A percentile compares a stretch with the other conserved stretches of the same genome.
Conservation (phyloP, 1,284 basidiomycete genomes). For the Schizophyllum commune region DNA sequence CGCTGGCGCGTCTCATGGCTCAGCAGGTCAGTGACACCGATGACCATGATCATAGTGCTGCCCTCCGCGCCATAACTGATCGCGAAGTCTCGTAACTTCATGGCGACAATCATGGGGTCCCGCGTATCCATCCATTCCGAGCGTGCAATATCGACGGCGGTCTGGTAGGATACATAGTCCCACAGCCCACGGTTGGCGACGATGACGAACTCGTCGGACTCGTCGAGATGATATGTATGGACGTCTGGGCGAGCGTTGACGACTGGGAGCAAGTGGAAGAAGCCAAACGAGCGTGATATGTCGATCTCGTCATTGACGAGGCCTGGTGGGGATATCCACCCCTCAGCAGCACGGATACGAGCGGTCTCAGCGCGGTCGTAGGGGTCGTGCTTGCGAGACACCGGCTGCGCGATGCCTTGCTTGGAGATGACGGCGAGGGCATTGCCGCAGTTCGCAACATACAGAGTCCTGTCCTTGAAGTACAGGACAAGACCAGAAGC, state of each 20-base stretch:
- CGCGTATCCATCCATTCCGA: slow-evolving; percentile 41
- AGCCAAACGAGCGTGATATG: slow-evolving; percentile 90
- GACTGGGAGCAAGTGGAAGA: slow-evolving; percentile 86
- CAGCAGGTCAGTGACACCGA: slow-evolving; percentile 81
- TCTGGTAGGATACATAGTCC: slow-evolving; percentile 94
- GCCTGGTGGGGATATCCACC: slow-evolving; percentile 94
- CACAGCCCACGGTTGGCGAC: slow-evolving; percentile 91
- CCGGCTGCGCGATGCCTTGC: slow-evolving; percentile 69
- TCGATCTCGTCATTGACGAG: slow-evolving; percentile 91
- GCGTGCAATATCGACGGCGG: slow-evolving; percentile 94
- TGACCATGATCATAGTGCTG: slow-evolving; percentile 97
- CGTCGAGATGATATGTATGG: slow-evolving; percentile 61
- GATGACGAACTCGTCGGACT: slow-evolving; percentile 95
- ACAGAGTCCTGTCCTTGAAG: slow-evolving; percentile 73
- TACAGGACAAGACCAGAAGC: slow-evolving; percentile 88
- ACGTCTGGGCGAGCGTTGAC: slow-evolving; percentile 89
- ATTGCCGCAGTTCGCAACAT: slow-evolving; percentile 89
- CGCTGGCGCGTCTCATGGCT: slow-evolving; percentile 31
- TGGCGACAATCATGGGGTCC: slow-evolving; percentile 89
- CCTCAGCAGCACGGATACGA: slow-evolving; percentile 87
- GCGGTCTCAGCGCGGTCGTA: slow-evolving; percentile 82
- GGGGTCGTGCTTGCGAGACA: slow-evolving; percentile 86
- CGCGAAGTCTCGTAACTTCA: slow-evolving; percentile 94
- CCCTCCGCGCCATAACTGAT: slow-evolving; percentile 95
- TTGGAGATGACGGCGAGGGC: slow-evolving; percentile 86